Evolutionary conservation across 768 basidiomycete species (phyloP), one percentile per base, ranked within the genome.

Genomic region (Hericium coralloides): DNA sequence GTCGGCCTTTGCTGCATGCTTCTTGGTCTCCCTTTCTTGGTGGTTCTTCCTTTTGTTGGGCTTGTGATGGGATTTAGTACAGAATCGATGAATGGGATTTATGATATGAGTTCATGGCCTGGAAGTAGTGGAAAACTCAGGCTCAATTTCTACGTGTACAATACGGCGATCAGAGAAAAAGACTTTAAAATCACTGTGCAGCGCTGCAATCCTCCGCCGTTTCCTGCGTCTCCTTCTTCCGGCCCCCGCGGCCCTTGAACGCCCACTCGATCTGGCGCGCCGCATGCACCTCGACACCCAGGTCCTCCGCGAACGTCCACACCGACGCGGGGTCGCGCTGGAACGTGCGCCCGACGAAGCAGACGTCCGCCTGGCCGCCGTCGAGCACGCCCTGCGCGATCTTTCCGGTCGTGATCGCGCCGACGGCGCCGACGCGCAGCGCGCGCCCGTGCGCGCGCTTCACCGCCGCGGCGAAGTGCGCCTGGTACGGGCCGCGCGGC

Each of bases 341-440:
- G 72, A 86, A 85, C 53, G 74, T 72, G 41, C 69, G 51, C 6
- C 65, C 69, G 20, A 69, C 64, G 49, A 67, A 59, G 8, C 64
- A 69, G 3, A 80, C 78, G 62, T 92, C 87, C 1, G 84, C 82
- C 55, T 79, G 69, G 4, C 75, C 83, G 14, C 76, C 67, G 53
- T 84, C 76, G 3, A 90, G 66, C 18, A 86, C 73, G 12, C 72
- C 72, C 64, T 87, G 79, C 0, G 84, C 83, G 31, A 81, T 71
- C n/a, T 71, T 67, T 1, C 80, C 80, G 15, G 73, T 72, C 0
- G 74, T 79, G 61, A 89, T 83, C 9, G 76, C 71, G 1, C 87
- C 87, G 20, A 82, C 80, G 20, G 76, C 65, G 10, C 77, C 73
- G 55, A 85, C 74, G 39, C 81, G 66, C 43, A 74, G 63, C 62